phyloP scores from a whole-genome alignment of 768 basidiomycete species.

The Boletus rubroflammeus region DNA sequence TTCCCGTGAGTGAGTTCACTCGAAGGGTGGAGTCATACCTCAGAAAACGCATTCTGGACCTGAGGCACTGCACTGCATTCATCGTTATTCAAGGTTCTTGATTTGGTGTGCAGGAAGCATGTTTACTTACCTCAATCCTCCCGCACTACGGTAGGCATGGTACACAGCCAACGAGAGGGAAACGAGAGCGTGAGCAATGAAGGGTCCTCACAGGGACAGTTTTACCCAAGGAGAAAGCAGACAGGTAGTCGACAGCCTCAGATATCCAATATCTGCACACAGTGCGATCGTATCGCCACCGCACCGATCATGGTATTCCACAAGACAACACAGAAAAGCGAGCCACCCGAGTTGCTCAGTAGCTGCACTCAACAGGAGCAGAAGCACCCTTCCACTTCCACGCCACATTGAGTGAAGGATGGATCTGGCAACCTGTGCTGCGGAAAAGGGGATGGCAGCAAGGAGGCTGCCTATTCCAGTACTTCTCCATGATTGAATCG shows the following conservation, averaged over 20 bases:
- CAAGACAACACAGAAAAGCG: constrained; percentile 9
- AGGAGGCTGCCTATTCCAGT: constrained; percentile 16
- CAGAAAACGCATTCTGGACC: constrained; percentile 78
- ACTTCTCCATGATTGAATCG: constrained; percentile 9
- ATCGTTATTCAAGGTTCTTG: constrained; percentile 10
- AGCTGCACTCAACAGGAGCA: constrained; percentile 18
- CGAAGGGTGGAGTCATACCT: constrained; percentile 82
- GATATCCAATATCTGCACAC: constrained; percentile 1
- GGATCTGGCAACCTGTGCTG: constrained; percentile 16
- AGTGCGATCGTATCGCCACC: constrained; percentile 12
- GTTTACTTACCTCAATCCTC: constrained; percentile 48
- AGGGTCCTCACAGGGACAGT: neutral
- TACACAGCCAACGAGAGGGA: constrained; percentile 69
- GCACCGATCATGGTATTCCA: constrained; percentile 1
- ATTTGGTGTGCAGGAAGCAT: constrained; percentile 10
- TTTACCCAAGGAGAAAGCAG: neutral
- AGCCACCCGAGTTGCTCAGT: neutral
- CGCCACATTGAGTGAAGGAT: constrained; percentile 11
- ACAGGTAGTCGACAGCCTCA: neutral
- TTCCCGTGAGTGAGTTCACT: constrained; percentile 54
- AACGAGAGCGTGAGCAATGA: constrained; percentile 3
- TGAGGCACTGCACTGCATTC: constrained; percentile 27
- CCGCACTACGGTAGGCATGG: constrained; percentile 81
- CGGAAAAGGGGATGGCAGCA: constrained; percentile 8
- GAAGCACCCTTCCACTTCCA: constrained; percentile 19